phyloP scores from a whole-genome alignment of 2,329 filamentous ascomycete genomes.

The Penicillium sumatraense region DNA sequence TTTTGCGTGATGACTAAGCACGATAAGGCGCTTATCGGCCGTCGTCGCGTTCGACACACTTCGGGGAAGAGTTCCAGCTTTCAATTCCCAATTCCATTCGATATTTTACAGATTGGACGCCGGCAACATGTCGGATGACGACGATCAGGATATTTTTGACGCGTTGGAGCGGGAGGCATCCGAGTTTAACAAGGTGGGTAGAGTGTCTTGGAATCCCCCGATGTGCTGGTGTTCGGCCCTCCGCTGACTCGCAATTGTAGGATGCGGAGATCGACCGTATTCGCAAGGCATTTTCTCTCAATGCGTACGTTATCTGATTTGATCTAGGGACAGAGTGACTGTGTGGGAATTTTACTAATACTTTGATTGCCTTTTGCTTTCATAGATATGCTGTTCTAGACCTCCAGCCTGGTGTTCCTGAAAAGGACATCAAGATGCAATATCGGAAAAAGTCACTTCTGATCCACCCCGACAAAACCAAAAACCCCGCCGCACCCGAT shows the following conservation, averaged over 20 bases:
- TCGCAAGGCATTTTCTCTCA: slow-evolving; percentile 81
- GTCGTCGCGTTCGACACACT: neutral
- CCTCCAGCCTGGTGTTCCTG: slow-evolving; percentile 90
- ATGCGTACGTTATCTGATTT: slow-evolving; percentile 58
- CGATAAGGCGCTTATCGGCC: slow-evolving; percentile 31
- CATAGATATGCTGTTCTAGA: slow-evolving; percentile 87
- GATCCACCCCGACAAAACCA: slow-evolving; percentile 98
- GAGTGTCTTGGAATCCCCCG: neutral
- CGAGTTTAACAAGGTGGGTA: slow-evolving; percentile 81
- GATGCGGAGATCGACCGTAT: slow-evolving; percentile 97
- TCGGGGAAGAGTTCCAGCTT: slow-evolving; percentile 1
- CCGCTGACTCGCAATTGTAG: slow-evolving; percentile 50
- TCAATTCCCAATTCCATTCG: too few relatives aligned
- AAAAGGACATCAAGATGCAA: slow-evolving; percentile 90
- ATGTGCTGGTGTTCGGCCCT: neutral
- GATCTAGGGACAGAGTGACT: too few relatives aligned
- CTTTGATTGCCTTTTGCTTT: too few relatives aligned
- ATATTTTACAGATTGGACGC: too few relatives aligned
- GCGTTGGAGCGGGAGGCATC: slow-evolving; percentile 82
- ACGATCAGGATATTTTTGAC: slow-evolving; percentile 77
- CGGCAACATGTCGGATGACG: slow-evolving; percentile 64
- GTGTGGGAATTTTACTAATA: too few relatives aligned
- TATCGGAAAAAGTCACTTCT: slow-evolving; percentile 99
- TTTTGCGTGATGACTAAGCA: slow-evolving; percentile 45
- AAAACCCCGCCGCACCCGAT: slow-evolving; percentile 86